Percentiles rank a stretch among this genome's conserved stretches.
Evolutionary conservation across 2,329 filamentous ascomycete species (phyloP).

Genomic region (Fusarium tjaetaba): DNA sequence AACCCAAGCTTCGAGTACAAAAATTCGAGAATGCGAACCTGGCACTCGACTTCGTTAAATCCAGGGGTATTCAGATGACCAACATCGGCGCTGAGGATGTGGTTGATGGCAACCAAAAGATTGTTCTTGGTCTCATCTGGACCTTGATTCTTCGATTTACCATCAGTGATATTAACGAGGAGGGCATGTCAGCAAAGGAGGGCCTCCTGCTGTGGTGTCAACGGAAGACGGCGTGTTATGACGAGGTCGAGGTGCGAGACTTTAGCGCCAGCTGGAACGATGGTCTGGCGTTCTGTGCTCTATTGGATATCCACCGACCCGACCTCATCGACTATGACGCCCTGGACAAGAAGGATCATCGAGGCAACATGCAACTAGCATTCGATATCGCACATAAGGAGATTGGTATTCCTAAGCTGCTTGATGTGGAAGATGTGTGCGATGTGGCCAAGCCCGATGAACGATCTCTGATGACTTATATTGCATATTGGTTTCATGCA

Average conservation of each 20-base stretch:
- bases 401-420: conserved; percentile 93
- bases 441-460: conserved; percentile 97
- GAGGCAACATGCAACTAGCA: conserved; percentile 96
- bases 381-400: conserved; percentile 97
- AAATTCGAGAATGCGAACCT: conserved; percentile 98
- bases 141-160: conserved; percentile 97
- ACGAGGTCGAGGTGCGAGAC: conserved; percentile 93
- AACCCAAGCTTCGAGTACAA: conserved; percentile 95
- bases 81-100: conserved; percentile 99
- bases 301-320: conserved; percentile 95
- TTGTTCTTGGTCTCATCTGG: conserved; percentile 97
- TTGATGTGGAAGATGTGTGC: conserved; percentile 98
- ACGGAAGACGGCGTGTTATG: conserved; percentile 97
- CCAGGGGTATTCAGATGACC: conserved; percentile 92
- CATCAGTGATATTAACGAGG: conserved; percentile 98
- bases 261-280: conserved; percentile 98
- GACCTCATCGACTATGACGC: conserved; percentile 97
- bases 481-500: conserved; percentile 99
- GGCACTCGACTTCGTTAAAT: conserved; percentile 91
- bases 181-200: conserved; percentile 97
- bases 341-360: conserved; percentile 92
- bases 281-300: conserved; percentile 93
- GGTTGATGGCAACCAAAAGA: conserved; percentile 97
- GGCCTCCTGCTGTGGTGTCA: conserved; percentile 97
- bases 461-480: conserved; percentile 98